A percentile compares a stretch with the other conserved stretches of the same genome.
These are phyloP conservation scores for Chrysopogon serrulatus DNA, from an alignment of 176 grass and related monocot genomes.

Conservation along the genomic window DNA sequence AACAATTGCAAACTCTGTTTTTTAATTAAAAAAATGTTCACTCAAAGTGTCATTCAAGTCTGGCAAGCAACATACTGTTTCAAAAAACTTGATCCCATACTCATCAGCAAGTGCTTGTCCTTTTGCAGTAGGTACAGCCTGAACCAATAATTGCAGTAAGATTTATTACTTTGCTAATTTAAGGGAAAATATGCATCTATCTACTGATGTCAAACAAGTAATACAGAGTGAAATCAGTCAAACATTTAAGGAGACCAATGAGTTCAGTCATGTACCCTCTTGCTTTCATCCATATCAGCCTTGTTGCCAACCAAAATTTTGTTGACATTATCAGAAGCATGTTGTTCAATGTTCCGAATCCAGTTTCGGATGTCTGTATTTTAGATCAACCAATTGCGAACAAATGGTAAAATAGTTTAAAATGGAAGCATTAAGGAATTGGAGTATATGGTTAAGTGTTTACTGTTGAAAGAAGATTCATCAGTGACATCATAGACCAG, in stretches of 20 bases:
- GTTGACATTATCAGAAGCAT: slow-evolving; percentile 97
- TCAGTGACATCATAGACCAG: slow-evolving; percentile 97
- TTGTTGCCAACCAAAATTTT: slow-evolving; percentile 98
- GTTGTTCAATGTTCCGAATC: slow-evolving; percentile 96
- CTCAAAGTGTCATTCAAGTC: not conserved
- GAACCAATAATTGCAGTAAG: slow-evolving; percentile 6
- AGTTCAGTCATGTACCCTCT: slow-evolving; percentile 45
- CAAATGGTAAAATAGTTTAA: slow-evolving; percentile 21
- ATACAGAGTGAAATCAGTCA: not conserved
- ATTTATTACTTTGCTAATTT: not conserved
- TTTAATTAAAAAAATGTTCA: not conserved
- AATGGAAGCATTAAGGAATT: not conserved
- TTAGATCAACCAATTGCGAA: slow-evolving; percentile 8
- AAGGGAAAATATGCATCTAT: not conserved
- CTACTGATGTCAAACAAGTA: not conserved
- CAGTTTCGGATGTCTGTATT: slow-evolving; percentile 87
- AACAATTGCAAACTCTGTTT: not conserved
- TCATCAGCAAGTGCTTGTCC: slow-evolving; percentile 95
- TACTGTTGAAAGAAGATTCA: slow-evolving; percentile 98
- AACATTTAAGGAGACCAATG: not conserved
- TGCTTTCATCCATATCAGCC: slow-evolving; percentile 98
- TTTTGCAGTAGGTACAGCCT: slow-evolving; percentile 95
- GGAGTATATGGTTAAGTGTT: not conserved
- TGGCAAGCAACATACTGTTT: slow-evolving; percentile 69
- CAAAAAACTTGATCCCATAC: slow-evolving; percentile 96